Evolutionary conservation across 2,329 filamentous ascomycete genomes (phyloP).

Genomic region (Teratosphaeria zuluensis): DNA sequence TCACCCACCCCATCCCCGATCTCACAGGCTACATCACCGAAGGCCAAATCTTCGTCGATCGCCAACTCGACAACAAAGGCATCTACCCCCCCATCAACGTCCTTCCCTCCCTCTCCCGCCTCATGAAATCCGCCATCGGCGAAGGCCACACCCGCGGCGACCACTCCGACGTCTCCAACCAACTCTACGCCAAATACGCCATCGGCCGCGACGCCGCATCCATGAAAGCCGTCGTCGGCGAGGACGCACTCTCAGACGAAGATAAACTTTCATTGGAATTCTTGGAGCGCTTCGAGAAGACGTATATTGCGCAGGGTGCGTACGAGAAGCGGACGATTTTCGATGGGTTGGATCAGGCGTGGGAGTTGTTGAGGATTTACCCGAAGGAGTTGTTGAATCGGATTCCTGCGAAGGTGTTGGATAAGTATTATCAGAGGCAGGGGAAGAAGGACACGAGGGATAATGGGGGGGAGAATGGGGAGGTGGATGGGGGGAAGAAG

Average conservation of each 20-base stretch:
- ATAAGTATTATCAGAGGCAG: slow-evolving; percentile 41
- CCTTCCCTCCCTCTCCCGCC: slow-evolving; percentile 89
- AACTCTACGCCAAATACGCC: slow-evolving; percentile 98
- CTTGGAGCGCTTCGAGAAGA: slow-evolving; percentile 94
- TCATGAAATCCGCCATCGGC: slow-evolving; percentile 99
- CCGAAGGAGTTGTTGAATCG: slow-evolving; percentile 97
- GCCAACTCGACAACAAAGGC: slow-evolving; percentile 87
- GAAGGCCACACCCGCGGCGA: slow-evolving; percentile 95
- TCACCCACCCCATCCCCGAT: slow-evolving; percentile 97
- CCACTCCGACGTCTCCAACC: slow-evolving; percentile 97
- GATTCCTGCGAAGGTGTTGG: slow-evolving; percentile 44
- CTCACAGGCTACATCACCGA: slow-evolving; percentile 98
- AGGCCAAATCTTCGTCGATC: slow-evolving; percentile 96
- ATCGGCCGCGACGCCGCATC: slow-evolving; percentile 96
- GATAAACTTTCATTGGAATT: slow-evolving; percentile 98
- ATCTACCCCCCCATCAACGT: slow-evolving; percentile 99
- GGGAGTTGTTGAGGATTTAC: slow-evolving; percentile 93
- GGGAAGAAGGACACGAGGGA: slow-evolving; percentile 32
- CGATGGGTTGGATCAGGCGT: slow-evolving; percentile 91
- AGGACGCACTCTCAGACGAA: slow-evolving; percentile 89
- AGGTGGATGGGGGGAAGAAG: slow-evolving; percentile 18
- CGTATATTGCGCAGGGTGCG: slow-evolving; percentile 82
- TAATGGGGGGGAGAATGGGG: slow-evolving; percentile 24
- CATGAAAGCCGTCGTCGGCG: slow-evolving; percentile 99
- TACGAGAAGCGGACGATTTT: slow-evolving; percentile 89